Conservation (phyloP, 1,139 yeast genomes). For the Kazachstania sp. region DNA sequence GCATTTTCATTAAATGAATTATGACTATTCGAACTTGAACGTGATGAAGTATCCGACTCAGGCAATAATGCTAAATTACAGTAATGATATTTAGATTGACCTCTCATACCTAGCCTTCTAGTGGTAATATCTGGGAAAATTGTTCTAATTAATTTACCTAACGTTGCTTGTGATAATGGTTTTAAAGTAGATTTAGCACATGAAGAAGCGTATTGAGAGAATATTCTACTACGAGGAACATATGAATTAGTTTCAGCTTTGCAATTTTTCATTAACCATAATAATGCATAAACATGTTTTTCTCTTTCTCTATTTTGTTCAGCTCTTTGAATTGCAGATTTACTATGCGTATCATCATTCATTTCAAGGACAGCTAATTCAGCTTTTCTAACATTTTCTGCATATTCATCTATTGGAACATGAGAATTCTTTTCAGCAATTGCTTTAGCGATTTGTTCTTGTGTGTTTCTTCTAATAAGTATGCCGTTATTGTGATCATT, state of each 20-base stretch:
- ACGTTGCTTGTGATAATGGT: conserved; percentile 80
- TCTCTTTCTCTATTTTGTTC: conserved; percentile 45
- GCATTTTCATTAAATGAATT: background rate
- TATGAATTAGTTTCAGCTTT: conserved; percentile 56
- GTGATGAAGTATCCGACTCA: background rate
- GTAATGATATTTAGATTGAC: conserved; percentile 82
- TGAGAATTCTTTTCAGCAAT: conserved; percentile 22
- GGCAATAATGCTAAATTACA: conserved; percentile 61
- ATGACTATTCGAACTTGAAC: background rate
- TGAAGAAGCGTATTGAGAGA: conserved; percentile 64
- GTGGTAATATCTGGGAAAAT: conserved; percentile 71
- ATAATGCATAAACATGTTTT: conserved; percentile 71
- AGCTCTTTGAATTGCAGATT: conserved; percentile 23
- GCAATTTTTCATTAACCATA: conserved; percentile 67
- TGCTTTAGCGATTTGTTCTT: conserved; percentile 21
- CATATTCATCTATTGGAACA: conserved; percentile 22
- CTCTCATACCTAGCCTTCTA: conserved; percentile 77
- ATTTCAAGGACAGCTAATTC: conserved; percentile 26
- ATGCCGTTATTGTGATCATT: background rate
- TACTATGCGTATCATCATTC: conserved; percentile 21
- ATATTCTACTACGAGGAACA: conserved; percentile 73
- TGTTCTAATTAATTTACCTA: conserved; percentile 72
- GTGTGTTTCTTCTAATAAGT: conserved; percentile 13
- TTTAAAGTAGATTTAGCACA: conserved; percentile 59
- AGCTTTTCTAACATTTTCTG: conserved; percentile 22